Evolutionary conservation across 352 stramenopile species (phyloP).

Genomic region (Pythium diclinum): DNA sequence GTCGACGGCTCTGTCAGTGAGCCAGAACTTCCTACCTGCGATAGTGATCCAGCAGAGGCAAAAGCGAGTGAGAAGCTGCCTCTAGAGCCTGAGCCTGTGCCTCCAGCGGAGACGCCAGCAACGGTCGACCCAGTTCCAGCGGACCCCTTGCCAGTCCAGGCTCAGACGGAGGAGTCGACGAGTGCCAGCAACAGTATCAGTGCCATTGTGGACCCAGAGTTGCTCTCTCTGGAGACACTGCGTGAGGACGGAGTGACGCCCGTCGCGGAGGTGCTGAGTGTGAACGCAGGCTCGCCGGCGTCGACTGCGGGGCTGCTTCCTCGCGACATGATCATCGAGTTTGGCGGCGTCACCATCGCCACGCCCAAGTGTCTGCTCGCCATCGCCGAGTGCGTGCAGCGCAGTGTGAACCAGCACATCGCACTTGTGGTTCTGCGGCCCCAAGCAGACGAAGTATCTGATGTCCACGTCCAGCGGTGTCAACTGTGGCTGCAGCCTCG

Average conservation of each 20-base stretch:
- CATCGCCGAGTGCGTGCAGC: slow-evolving; percentile 52
- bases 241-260: slow-evolving; percentile 21
- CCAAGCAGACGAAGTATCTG: background rate
- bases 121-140: background rate
- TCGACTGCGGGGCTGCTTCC: slow-evolving; percentile 41
- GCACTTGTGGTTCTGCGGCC: slow-evolving; percentile 37
- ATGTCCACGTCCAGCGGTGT: background rate
- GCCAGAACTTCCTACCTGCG: background rate
- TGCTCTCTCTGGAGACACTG: slow-evolving; percentile 7
- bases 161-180: background rate
- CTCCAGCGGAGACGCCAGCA: background rate
- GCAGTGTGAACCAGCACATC: slow-evolving; percentile 36
- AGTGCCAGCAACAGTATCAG: background rate
- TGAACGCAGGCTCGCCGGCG: slow-evolving; percentile 39
- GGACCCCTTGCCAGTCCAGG: background rate
- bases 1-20: background rate
- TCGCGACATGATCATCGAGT: slow-evolving; percentile 46
- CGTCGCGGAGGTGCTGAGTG: slow-evolving; percentile 50
- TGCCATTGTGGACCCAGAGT: background rate
- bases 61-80: background rate
- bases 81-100: background rate
- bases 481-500: slow-evolving; percentile 28
- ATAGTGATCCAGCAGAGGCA: background rate
- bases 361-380: slow-evolving; percentile 50
- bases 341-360: slow-evolving; percentile 42